Evolutionary conservation across 352 stramenopile species (phyloP), one percentile per base, ranked within the genome.

Genomic region (Phytophthora idaei): DNA sequence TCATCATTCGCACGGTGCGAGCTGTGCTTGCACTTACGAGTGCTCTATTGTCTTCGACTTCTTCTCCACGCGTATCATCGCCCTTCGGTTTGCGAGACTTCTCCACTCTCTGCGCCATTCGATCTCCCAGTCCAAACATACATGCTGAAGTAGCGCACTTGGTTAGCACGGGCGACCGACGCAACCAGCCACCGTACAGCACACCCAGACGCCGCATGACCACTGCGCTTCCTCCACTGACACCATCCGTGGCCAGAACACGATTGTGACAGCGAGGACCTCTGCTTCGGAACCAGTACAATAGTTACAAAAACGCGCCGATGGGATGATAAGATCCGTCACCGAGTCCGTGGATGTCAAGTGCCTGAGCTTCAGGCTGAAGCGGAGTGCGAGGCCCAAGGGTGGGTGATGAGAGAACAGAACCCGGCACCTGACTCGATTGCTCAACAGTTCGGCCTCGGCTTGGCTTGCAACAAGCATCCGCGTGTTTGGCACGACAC

Each of bases 1-100:
- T 69, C 45, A 92, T 78, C 77, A 96, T 96, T 8, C 90, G 76
- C 25, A 81, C 44, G 4, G 87, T 88, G 52, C 89, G 75, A 27
- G 59, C 64, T 58, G 61, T 68, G n/a, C 59, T 69, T 39, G 31
- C 41, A 17, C 53, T 69, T 28, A 74, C 51, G 10, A 77, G 27
- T 10, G 32, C 28, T 49, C 9, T 36, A 7, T 66, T 49, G 14
- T 67, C 32, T 14, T 72, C 57, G 17, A 21, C 48, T 15, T 67
- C 55, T 29, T 64, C 37, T 29, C 5, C 17, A 21, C n/a, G 27
- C 15, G 32, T 27, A 11, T 17, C 51, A 34, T 49, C 37, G 34
- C 32, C 52, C n/a, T 64, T 46, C 21, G 29, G 25, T 28, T 36
- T 34, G 39, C 47, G 42, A 60, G 50, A 47, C 51, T 61, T 61